Conservation (phyloP, 1,139 yeast species). For the Schizosaccharomyces versatilis region DNA sequence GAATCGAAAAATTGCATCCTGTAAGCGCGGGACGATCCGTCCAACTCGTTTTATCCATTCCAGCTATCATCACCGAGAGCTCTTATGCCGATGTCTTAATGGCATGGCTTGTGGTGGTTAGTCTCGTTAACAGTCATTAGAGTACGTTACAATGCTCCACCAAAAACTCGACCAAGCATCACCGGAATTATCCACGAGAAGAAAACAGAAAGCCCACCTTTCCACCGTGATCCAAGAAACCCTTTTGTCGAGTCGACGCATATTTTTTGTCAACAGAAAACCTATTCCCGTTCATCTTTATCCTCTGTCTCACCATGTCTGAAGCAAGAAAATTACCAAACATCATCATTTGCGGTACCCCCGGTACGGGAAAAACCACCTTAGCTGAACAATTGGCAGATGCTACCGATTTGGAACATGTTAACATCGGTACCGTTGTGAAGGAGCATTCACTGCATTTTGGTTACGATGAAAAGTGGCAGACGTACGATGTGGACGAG, state of each 20-base stretch:
- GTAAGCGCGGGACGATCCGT: no score
- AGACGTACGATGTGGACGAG: slow-evolving; percentile 78
- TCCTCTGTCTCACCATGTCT: no score
- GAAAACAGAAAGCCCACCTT: background rate
- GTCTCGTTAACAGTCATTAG: no score
- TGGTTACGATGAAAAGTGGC: slow-evolving; percentile 67
- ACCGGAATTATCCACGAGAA: background rate
- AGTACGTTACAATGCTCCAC: no score
- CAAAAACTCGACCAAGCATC: no score
- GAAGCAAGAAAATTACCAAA: slow-evolving; percentile 29
- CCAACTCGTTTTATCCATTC: no score
- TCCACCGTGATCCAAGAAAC: background rate
- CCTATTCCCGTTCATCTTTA: background rate
- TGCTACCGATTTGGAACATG: slow-evolving; percentile 32
- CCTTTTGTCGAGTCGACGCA: background rate
- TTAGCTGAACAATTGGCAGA: slow-evolving; percentile 47
- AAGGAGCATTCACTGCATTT: slow-evolving; percentile 55
- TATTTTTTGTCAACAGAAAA: background rate
- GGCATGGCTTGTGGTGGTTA: no score
- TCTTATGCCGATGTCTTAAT: no score
- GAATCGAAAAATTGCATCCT: no score
- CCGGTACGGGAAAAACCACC: slow-evolving; percentile 81
- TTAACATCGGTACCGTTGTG: slow-evolving; percentile 63
- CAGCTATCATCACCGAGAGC: no score
- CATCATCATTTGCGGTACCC: slow-evolving; percentile 82